Base-by-base conservation (phyloP, 2,329 filamentous ascomycete genomes). In the Alternaria sp. region DNA sequence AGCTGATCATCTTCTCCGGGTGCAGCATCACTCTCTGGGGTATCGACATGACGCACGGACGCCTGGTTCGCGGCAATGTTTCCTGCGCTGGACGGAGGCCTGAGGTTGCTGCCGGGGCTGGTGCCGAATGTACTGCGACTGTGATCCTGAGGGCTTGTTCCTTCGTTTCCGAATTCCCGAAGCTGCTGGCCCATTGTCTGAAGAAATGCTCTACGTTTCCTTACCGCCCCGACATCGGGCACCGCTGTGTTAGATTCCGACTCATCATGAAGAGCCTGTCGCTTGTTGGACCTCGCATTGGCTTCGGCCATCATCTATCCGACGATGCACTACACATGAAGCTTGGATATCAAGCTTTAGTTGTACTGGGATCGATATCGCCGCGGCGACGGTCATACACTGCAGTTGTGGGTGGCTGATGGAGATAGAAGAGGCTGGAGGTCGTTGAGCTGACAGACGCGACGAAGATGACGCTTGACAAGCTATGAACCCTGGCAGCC, bases 131-230 rank as follows among this genome's bases (percentile, higher is more conserved):
- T 68, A 43, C 45, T 62, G 17, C 71, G 62, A 43, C 44, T 63
- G 11, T 66, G 62, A 49, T 72, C 63, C 36, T 68, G 66, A 26
- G 71, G 70, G 45, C 70, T 73, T 50, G 66, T 67, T 26, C 67
- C 69, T 25, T 73, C 66, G 3, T 53, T 66, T 9, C 71, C 70
- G 50, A 73, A 72, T 32, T 73, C 71, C 10, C 71, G 67, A 21
- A 73, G 67, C 50, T 73, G 70, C 19, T 70, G 71, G 30, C 70
- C 69, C 71, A 73, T 73, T 13, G 71, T 73, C 40, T 70, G 70
- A 3, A 73, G 63, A 45, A 71, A 73, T 5, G 69, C 69, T 36
- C 70, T 67, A 10, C 71, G 61, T 51, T 73, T 73, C 36, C 63
- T 65, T 2, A 63, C 57, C n/a, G 45, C 58, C 21, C 50, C 56